Evolutionary conservation across 805 yeast species (phyloP).

Genomic region (Metschnikowia chrysomelidarum): DNA sequence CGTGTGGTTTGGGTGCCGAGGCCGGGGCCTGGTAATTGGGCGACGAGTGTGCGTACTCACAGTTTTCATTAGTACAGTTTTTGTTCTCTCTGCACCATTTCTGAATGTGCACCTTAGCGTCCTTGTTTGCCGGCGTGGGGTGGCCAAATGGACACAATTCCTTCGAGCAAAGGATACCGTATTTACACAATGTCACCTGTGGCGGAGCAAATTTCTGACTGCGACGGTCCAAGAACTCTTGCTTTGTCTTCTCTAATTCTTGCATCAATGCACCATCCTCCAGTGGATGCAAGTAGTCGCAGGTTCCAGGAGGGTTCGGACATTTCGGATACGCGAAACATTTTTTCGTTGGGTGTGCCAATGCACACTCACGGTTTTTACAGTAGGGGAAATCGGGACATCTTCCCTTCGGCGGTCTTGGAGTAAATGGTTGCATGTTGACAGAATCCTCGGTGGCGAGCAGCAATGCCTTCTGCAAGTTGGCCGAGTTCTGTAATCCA

Average conservation of each 20-base stretch:
- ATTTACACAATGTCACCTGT: slow-evolving; percentile 61
- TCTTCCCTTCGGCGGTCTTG: slow-evolving; percentile 56
- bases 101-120: slow-evolving; percentile 61
- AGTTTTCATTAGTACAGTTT: slow-evolving; percentile 56
- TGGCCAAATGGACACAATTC: slow-evolving; percentile 86
- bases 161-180: slow-evolving; percentile 71
- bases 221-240: slow-evolving; percentile 45
- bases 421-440: slow-evolving; percentile 34
- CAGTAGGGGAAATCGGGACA: slow-evolving; percentile 74
- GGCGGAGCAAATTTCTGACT: slow-evolving; percentile 22
- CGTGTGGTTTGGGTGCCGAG: slow-evolving; percentile 15
- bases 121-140: slow-evolving; percentile 82
- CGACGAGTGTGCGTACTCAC: slow-evolving; percentile 82
- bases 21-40: slow-evolving; percentile 46
- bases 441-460: slow-evolving; percentile 27
- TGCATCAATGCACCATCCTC: slow-evolving; percentile 75
- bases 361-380: slow-evolving; percentile 62
- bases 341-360: slow-evolving; percentile 75
- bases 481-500: slow-evolving; percentile 40
- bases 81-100: slow-evolving; percentile 80
- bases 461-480: slow-evolving; percentile 42
- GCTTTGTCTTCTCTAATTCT: slow-evolving; percentile 62
- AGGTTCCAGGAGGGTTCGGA: slow-evolving; percentile 75
- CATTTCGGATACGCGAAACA: slow-evolving; percentile 79
- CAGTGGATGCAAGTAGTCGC: slow-evolving; percentile 79